Evolutionary conservation across 192 early-diverging fungal genomes (phyloP).

Genomic region (Dissophora globulifera): DNA sequence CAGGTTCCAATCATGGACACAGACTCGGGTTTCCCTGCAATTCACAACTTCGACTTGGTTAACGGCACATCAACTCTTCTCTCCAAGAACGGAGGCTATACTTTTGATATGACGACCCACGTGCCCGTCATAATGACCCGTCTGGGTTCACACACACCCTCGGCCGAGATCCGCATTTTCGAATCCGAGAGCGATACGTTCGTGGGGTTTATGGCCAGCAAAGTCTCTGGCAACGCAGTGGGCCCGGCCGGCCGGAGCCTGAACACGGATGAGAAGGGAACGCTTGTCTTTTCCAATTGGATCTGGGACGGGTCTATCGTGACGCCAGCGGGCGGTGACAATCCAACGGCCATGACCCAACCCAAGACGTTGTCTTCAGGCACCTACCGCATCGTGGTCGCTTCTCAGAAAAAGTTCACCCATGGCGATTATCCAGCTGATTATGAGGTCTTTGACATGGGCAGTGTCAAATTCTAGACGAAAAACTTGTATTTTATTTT

Average conservation of each 20-base stretch:
- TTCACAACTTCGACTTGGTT: neutral
- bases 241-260: conserved; percentile 5
- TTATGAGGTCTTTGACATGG: conserved; percentile 29
- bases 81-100: neutral
- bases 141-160: conserved; percentile 28
- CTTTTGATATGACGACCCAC: conserved; percentile 8
- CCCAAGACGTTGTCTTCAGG: conserved; percentile 13
- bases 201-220: conserved; percentile 9
- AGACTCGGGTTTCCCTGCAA: conserved; percentile 11
- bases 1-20: conserved; percentile 45
- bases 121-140: conserved; percentile 15
- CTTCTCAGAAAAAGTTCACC: conserved; percentile 26
- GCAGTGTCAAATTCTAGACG: conserved; percentile 19
- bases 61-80: conserved; percentile 2
- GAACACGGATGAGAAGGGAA: conserved; percentile 2
- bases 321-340: no score
- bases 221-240: neutral
- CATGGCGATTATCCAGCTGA: conserved; percentile 27
- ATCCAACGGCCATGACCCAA: neutral
- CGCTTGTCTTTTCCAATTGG: neutral
- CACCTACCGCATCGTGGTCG: conserved; percentile 15
- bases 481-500: no score
- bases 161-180: conserved; percentile 15
- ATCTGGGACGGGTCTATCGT: conserved; percentile 18
- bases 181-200: conserved; percentile 5